Conservation (phyloP, 495 filamentous ascomycete species). For the Bathelium albidoporum region DNA sequence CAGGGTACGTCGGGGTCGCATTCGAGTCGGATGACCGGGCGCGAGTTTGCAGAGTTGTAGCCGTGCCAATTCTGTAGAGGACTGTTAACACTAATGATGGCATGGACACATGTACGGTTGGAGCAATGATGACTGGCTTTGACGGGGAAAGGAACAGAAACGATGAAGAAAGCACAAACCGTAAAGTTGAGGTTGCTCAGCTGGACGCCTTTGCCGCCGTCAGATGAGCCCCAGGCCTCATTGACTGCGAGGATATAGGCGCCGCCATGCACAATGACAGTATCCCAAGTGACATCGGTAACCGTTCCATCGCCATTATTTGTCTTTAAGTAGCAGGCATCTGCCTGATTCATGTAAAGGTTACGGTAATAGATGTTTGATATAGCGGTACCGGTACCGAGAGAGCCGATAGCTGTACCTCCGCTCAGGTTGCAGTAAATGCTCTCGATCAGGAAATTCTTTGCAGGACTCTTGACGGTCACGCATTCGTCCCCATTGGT, state of each 20-base stretch:
- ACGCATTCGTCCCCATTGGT: constrained; percentile 29
- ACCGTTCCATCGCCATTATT: not conserved
- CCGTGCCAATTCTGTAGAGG: not conserved
- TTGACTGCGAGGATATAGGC: not conserved
- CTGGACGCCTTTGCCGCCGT: not conserved
- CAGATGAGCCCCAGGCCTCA: not conserved
- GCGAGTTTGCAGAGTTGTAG: not conserved
- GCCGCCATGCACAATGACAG: not conserved
- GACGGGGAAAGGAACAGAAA: no score
- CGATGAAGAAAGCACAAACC: not conserved
- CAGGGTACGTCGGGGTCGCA: constrained; percentile 5
- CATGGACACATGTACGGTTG: not conserved
- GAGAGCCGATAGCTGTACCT: constrained; percentile 23
- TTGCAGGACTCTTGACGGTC: constrained; percentile 16
- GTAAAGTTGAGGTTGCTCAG: not conserved
- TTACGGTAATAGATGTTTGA: not conserved
- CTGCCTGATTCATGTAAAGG: not conserved
- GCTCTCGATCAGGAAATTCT: constrained; percentile 30
- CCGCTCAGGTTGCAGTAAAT: constrained; percentile 27
- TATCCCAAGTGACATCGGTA: not conserved
- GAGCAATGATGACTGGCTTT: no score
- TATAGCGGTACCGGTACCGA: not conserved
- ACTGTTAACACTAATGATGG: not conserved
- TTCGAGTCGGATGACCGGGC: constrained; percentile 2
- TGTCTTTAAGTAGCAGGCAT: not conserved